These are phyloP conservation scores for Colletotrichum sp. DNA, from an alignment of 2,329 filamentous ascomycete species.

Conservation along the genomic window DNA sequence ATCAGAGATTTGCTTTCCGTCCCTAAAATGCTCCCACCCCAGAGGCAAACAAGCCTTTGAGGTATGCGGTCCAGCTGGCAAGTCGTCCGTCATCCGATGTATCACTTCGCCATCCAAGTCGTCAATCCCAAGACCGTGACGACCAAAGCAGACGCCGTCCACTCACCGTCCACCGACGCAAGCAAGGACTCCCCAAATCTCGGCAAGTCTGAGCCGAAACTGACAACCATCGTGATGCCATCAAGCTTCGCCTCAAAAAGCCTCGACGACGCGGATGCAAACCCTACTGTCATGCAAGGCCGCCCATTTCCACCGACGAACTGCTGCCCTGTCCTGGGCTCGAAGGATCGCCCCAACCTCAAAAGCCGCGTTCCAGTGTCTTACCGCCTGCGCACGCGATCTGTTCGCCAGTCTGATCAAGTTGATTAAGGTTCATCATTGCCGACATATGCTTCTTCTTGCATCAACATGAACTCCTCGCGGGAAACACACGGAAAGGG, in stretches of 20 bases:
- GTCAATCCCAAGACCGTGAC: background rate
- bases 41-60: background rate
- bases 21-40: background rate
- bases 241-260: background rate
- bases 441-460: background rate
- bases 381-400: background rate
- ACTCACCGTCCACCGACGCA: background rate
- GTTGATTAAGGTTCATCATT: background rate
- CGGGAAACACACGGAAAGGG: background rate
- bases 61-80: background rate
- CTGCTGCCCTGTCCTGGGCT: background rate
- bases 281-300: background rate
- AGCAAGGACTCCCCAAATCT: background rate
- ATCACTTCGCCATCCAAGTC: background rate
- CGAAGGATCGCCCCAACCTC: background rate
- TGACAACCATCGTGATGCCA: background rate
- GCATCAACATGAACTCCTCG: slow-evolving; percentile 5
- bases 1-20: background rate
- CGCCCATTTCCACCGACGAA: background rate
- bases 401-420: background rate
- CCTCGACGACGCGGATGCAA: background rate
- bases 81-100: background rate
- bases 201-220: background rate
- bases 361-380: background rate
- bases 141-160: background rate